Evolutionary conservation across 2,329 filamentous ascomycete species (phyloP), one percentile per base, ranked within the genome.

Genomic region (Sarocladiaceae sp.): DNA sequence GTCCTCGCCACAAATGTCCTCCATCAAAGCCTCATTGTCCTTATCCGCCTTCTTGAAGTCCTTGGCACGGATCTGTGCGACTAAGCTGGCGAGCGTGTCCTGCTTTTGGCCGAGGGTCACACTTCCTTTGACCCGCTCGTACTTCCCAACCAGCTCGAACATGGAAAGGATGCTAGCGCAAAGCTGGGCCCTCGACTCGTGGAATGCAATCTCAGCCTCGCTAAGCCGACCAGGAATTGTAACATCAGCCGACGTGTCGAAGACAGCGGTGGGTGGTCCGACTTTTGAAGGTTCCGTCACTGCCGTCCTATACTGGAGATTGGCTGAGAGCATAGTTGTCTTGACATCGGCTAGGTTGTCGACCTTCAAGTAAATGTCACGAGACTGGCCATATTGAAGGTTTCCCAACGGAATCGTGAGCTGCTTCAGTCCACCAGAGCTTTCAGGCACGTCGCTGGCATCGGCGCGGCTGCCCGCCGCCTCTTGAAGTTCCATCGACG

Each of bases 331-430:
- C 2, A 51, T 44, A 3, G 56, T 52, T 4, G 19, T 9, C 15
- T 41, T 41, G 1, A 54, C 35, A 10, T 37, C n/a, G 2, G 53
- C 16, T 5, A 53, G 24, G 15, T 54, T 56, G 27, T 57, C 55
- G 47, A 61, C 61, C 3, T 52, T 51, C 6, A 82, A 57, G 49
- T 71, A 72, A 19, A 82, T 59, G 45, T 81, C 75, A 3, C 77
- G 68, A 1, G 75, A 72, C 47, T 82, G 78, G n/a, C 76, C 78
- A 45, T 76, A 82, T 48, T 79, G 77, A 1, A 83, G 47, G 50
- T 71, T 78, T 3, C 73, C 72, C 3, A 79, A 55, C 1, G 56
- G 45, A 19, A 78, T 58, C 1, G 53, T 65, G 20, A 75, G 50
- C 20, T 56, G 47, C 9, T 46, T 50, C 3, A 29, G 24, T 4